These are phyloP conservation scores for Cymbidium sinense DNA, from an alignment of 106 monocot species.

Conservation along the genomic window DNA sequence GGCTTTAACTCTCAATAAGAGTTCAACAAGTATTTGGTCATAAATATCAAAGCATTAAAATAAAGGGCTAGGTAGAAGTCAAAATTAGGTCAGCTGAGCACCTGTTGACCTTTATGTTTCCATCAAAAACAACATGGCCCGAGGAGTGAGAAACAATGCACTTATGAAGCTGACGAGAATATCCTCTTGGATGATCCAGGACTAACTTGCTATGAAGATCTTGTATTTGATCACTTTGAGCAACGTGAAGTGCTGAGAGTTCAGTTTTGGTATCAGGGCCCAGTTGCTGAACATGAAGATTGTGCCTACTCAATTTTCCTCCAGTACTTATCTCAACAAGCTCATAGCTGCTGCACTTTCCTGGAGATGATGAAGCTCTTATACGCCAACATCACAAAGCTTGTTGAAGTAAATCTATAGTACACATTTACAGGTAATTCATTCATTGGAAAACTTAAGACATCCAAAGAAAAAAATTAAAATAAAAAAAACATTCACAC, in stretches of 20 bases:
- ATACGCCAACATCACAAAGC: not conserved
- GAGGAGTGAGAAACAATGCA: slow-evolving; percentile 69
- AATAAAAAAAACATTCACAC: not conserved
- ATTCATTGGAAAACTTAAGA: not conserved
- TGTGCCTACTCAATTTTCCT: slow-evolving; percentile 84
- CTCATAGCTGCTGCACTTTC: slow-evolving; percentile 70
- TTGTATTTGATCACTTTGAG: slow-evolving; percentile 73
- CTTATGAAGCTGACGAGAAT: slow-evolving; percentile 84
- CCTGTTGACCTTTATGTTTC: slow-evolving; percentile 90
- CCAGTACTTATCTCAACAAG: slow-evolving; percentile 72
- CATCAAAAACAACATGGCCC: slow-evolving; percentile 76
- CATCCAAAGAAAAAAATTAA: not conserved
- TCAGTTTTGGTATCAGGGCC: slow-evolving; percentile 83
- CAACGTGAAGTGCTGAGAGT: slow-evolving; percentile 66
- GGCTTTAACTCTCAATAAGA: not conserved
- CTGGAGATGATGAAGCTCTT: slow-evolving; percentile 26
- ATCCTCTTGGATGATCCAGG: slow-evolving; percentile 81
- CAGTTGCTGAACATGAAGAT: slow-evolving; percentile 79
- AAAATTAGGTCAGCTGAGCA: slow-evolving; percentile 5
- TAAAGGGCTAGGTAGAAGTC: no score
- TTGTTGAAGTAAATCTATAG: not conserved
- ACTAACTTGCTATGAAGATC: slow-evolving; percentile 92
- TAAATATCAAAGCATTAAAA: no score
- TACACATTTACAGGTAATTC: not conserved
- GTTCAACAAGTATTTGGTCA: not conserved